These are phyloP conservation scores for Tetracladium marchalianum DNA, from an alignment of 495 filamentous ascomycete species.

Conservation along the genomic window DNA sequence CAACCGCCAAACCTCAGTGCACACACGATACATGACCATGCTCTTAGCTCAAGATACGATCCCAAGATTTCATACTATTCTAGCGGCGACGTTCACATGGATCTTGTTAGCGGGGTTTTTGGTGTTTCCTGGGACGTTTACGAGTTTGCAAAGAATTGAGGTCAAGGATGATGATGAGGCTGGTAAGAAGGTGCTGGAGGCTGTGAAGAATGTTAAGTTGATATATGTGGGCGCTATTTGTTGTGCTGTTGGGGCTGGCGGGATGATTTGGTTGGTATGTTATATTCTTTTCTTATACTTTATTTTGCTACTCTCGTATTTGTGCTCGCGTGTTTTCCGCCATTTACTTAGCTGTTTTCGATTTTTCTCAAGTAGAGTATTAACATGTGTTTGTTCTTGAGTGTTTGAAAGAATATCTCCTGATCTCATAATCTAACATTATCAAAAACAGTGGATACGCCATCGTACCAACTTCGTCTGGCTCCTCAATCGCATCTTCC, in stretches of 20 bases:
- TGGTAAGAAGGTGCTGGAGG: neutral
- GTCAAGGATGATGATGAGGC: no score
- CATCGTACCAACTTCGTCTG: conserved; percentile 33
- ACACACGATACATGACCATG: conserved; percentile 30
- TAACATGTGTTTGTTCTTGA: no score
- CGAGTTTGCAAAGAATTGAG: conserved; percentile 1
- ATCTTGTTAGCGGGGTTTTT: conserved; percentile 31
- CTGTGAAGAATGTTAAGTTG: conserved; percentile 13
- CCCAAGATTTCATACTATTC: conserved; percentile 19
- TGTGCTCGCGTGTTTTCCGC: no score
- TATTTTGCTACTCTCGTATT: no score
- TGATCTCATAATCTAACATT: no score
- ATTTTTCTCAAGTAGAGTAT: no score
- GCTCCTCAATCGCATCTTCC: conserved; percentile 32
- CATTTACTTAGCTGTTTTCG: no score
- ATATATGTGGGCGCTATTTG: conserved; percentile 12
- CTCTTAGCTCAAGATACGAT: conserved; percentile 28
- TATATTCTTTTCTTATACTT: no score
- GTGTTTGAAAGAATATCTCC: no score
- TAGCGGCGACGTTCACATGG: conserved; percentile 23
- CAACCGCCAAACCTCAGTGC: conserved; percentile 5
- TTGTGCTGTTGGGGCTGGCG: conserved; percentile 19
- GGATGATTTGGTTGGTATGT: conserved; percentile 18
- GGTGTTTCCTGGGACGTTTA: conserved; percentile 31
- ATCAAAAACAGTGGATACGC: conserved; percentile 3